A percentile compares a stretch with the other conserved stretches of the same genome.
Evolutionary conservation across 306 rosid genomes (phyloP).

Genomic region (apple (Malus domestica)): DNA sequence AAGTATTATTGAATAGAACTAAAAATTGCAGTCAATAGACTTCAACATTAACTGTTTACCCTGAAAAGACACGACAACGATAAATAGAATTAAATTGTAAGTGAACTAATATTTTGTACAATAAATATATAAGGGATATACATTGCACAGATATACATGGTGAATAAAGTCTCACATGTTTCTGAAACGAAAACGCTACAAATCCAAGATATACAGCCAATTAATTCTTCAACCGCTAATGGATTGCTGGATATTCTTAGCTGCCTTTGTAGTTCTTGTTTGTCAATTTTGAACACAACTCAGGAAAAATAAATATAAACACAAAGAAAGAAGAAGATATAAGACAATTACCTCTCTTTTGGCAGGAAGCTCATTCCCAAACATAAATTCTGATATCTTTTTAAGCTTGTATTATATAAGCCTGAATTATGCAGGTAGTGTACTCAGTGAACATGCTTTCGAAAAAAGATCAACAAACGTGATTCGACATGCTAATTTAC

Average conservation of each 20-base stretch:
- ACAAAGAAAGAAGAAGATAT: slow-evolving; percentile 9
- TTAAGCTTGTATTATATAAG: slow-evolving; percentile 16
- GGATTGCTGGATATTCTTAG: slow-evolving; percentile 33
- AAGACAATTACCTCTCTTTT: slow-evolving; percentile 37
- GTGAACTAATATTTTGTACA: background rate
- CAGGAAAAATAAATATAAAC: slow-evolving; percentile 1
- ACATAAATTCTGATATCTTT: slow-evolving; percentile 51
- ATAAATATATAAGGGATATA: background rate
- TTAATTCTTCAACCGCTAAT: slow-evolving; percentile 31
- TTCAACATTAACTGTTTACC: slow-evolving; percentile 43
- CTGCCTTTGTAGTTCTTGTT: slow-evolving; percentile 44
- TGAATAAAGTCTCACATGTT: background rate
- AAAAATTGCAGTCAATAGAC: slow-evolving; percentile 43
- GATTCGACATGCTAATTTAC: background rate
- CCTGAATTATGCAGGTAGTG: slow-evolving; percentile 25
- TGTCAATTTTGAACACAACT: slow-evolving; percentile 8
- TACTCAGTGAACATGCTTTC: background rate
- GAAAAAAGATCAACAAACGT: background rate
- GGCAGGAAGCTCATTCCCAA: slow-evolving; percentile 23
- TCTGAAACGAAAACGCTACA: slow-evolving; percentile 30
- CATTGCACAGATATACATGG: background rate
- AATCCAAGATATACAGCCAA: slow-evolving; percentile 46
- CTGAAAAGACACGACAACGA: slow-evolving; percentile 24
- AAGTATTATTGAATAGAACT: too few relatives aligned
- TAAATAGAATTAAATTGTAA: background rate